phyloP scores from a whole-genome alignment of 495 filamentous ascomycete genomes.

The Podospora tetraspora region DNA sequence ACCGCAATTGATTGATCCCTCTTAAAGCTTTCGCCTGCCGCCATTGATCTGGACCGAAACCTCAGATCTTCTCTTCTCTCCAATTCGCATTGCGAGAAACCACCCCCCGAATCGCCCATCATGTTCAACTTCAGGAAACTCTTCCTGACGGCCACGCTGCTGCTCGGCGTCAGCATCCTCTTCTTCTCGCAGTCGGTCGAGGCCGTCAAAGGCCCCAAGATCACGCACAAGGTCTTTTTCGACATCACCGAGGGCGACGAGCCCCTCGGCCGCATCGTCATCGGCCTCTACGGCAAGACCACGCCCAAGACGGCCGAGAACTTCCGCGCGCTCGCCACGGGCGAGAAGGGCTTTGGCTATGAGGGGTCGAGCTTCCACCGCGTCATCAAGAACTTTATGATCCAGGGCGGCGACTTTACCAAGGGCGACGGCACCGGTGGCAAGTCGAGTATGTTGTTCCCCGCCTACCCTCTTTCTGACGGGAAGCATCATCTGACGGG shows the following conservation, averaged over 20 bases:
- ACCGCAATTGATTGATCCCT: background rate
- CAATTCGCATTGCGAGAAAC: background rate
- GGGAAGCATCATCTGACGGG: constrained; percentile 1
- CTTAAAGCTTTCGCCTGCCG: background rate
- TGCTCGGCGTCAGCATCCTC: constrained; percentile 66
- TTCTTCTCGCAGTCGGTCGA: constrained; percentile 65
- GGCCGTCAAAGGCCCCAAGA: constrained; percentile 87
- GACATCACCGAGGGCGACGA: constrained; percentile 90
- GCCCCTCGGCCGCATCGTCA: constrained; percentile 75
- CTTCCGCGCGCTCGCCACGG: constrained; percentile 94
- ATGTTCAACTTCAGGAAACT: constrained; percentile 56
- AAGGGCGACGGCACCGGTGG: constrained; percentile 92
- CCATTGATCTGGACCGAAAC: constrained; percentile 19
- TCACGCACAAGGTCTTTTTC: constrained; percentile 96
- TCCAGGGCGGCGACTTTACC: constrained; percentile 99
- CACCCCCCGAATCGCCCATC: constrained; percentile 7
- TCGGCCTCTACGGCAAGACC: constrained; percentile 96
- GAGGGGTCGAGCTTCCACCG: constrained; percentile 95
- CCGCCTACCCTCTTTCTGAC: background rate
- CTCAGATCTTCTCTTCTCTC: constrained; percentile 2
- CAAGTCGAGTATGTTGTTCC: constrained; percentile 64
- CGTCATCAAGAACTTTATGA: constrained; percentile 99
- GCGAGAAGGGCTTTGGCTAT: constrained; percentile 96
- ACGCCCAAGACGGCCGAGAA: constrained; percentile 97
- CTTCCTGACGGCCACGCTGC: constrained; percentile 63